A percentile compares a stretch with the other conserved stretches of the same genome.
phyloP scores from a whole-genome alignment of 768 basidiomycete genomes.

The Mycena sanguinolenta region DNA sequence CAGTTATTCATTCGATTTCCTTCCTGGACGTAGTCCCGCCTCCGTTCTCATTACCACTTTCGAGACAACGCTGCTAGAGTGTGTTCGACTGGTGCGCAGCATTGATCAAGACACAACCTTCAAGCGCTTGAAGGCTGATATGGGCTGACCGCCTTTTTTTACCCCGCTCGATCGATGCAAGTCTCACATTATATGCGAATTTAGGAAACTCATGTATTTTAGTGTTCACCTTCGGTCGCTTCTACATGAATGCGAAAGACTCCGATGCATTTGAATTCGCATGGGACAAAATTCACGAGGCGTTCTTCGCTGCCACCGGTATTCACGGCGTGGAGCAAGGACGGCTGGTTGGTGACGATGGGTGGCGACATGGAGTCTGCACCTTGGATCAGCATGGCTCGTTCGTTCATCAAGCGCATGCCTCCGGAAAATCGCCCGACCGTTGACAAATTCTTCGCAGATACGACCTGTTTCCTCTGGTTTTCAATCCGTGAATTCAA shows the following conservation, averaged over 20 bases:
- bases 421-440: neutral
- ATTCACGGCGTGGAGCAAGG: neutral
- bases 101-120: neutral
- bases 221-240: neutral
- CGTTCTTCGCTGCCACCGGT: neutral
- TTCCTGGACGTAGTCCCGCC: conserved; percentile 3
- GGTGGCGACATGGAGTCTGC: conserved; percentile 9
- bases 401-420: conserved; percentile 18
- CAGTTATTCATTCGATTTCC: conserved; percentile 9
- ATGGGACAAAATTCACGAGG: neutral
- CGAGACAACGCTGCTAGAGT: neutral
- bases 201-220: neutral
- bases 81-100: neutral
- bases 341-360: conserved; percentile 9
- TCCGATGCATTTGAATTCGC: neutral
- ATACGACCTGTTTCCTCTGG: too few species aligned
- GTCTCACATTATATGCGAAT: neutral
- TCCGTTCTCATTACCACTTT: neutral
- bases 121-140: conserved; percentile 1
- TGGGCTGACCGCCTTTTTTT: neutral
- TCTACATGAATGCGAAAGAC: neutral
- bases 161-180: neutral
- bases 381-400: conserved; percentile 14
- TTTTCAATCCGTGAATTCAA: too few species aligned
- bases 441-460: neutral